Base-by-base conservation (phyloP, 208 protist genomes). In the Trypanosoma lewisi region DNA sequence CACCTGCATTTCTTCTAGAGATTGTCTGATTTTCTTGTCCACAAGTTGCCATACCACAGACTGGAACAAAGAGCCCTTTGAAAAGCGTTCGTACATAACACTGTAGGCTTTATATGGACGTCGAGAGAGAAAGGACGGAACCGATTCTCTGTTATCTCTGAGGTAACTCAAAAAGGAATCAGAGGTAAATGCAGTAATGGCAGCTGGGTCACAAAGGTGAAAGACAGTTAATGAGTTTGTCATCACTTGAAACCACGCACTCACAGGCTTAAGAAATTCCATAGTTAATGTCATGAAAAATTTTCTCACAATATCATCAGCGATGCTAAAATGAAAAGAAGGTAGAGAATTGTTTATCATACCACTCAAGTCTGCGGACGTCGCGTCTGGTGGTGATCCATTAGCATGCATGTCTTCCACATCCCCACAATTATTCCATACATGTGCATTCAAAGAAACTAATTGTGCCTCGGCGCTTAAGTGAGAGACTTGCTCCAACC, bases 201-300 rank as follows among this genome's bases (percentile, higher is more conserved):
- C 63, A 39, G 72, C 58, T 11, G 73, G 56, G 59, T 91, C 80
- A 73, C 85, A 92, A 28, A 91, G 61, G 55, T 89, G 74, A 66
- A 92, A 95, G 25, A 79, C 45, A 11, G 61, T 81, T 45, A 83
- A 64, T 17, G 52, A 27, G 2, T 41, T 63, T 5, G 73, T 80
- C 19, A 83, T 70, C 27, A 17, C 30, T 33, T 75, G 54, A 66
- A 87, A 95, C 84, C 85, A 95, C 12, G 69, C 51, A 33, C 68
- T 75, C 7, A 95, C 68, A 11, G 89, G 89, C 12, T 72, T 77
- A 25, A 95, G 73, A 69, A 95, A 95, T 72, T 95, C 85, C 28
- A 56, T 73, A 6, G 89, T 95, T 33, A 95, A 76, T 42, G 85
- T 90, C n/a, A 62, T 71, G 63, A 95, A 95, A 72, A 91, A 95